A percentile compares a stretch with the other conserved stretches of the same genome.
Conservation (phyloP, 2,329 filamentous ascomycete genomes). For the Periconia digitata region DNA sequence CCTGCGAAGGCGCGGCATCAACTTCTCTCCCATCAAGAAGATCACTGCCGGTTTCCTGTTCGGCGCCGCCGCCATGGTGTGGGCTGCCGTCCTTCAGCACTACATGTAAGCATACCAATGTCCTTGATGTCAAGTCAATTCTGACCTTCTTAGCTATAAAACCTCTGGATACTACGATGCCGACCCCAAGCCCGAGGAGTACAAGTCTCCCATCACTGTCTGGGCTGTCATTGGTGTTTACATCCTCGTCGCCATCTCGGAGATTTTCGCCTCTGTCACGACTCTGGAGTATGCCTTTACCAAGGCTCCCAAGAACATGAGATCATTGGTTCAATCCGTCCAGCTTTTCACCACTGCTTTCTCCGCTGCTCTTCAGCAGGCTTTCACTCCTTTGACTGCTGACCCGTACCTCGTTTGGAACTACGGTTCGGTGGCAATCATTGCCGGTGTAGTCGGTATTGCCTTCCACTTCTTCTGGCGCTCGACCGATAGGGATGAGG, state of each 20-base stretch:
- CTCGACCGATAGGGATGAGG: constrained; percentile 37
- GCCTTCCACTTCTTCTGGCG: constrained; percentile 37
- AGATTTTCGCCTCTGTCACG: constrained; percentile 68
- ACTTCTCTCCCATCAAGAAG: constrained; percentile 69
- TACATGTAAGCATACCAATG: too few relatives aligned
- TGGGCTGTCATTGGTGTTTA: constrained; percentile 56
- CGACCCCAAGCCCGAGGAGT: constrained; percentile 32
- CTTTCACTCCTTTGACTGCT: constrained; percentile 28
- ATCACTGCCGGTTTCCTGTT: constrained; percentile 71
- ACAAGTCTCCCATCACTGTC: constrained; percentile 53
- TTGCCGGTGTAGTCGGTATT: constrained; percentile 36
- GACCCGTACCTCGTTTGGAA: constrained; percentile 37
- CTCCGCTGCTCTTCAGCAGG: constrained; percentile 33
- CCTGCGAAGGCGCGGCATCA: constrained; percentile 62
- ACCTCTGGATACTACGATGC: constrained; percentile 51
- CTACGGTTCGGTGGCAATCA: constrained; percentile 40
- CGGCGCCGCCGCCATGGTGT: constrained; percentile 62
- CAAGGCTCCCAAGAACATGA: constrained; percentile 70
- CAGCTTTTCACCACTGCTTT: constrained; percentile 41
- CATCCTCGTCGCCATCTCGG: constrained; percentile 58
- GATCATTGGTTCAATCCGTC: constrained; percentile 41
- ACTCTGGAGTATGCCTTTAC: constrained; percentile 74
- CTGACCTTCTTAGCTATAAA: too few relatives aligned
- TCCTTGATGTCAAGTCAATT: constrained; percentile 10
- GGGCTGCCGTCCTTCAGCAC: constrained; percentile 59